phyloP scores from a whole-genome alignment of 306 rosid genomes.

The Alnus rubra region DNA sequence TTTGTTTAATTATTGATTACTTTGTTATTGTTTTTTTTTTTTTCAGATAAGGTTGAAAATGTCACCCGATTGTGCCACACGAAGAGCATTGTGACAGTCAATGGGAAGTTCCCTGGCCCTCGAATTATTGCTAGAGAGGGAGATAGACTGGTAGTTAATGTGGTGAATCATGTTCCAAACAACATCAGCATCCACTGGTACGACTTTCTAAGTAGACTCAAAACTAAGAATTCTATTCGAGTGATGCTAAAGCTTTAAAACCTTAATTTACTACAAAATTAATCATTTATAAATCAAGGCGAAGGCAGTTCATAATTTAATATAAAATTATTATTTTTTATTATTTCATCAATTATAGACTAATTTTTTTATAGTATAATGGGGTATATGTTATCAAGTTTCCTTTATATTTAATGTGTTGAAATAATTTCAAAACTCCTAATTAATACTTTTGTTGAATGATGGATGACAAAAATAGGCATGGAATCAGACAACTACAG shows the following conservation, averaged over 20 bases:
- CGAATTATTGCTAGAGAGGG: slow-evolving; percentile 64
- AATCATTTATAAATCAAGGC: no score
- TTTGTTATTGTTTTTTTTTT: neutral
- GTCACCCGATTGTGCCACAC: slow-evolving; percentile 63
- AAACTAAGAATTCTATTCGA: no score
- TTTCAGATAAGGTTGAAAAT: slow-evolving; percentile 53
- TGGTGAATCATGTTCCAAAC: slow-evolving; percentile 67
- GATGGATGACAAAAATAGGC: slow-evolving; percentile 43
- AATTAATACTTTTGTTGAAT: slow-evolving; percentile 2
- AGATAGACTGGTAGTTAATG: slow-evolving; percentile 62
- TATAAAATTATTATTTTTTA: no score
- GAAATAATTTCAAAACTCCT: neutral
- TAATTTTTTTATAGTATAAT: no score
- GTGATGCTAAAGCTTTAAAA: no score
- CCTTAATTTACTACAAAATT: no score
- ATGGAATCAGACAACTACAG: slow-evolving; percentile 58
- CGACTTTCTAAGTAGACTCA: neutral
- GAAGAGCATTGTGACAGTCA: slow-evolving; percentile 58
- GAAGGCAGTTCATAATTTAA: no score
- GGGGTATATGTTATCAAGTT: no score
- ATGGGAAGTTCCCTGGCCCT: slow-evolving; percentile 74
- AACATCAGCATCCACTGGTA: slow-evolving; percentile 73
- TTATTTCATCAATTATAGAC: no score
- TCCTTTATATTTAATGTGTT: neutral
- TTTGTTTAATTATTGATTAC: neutral